Conservation (phyloP, 495 filamentous ascomycete species). For the Neurospora sp. region DNA sequence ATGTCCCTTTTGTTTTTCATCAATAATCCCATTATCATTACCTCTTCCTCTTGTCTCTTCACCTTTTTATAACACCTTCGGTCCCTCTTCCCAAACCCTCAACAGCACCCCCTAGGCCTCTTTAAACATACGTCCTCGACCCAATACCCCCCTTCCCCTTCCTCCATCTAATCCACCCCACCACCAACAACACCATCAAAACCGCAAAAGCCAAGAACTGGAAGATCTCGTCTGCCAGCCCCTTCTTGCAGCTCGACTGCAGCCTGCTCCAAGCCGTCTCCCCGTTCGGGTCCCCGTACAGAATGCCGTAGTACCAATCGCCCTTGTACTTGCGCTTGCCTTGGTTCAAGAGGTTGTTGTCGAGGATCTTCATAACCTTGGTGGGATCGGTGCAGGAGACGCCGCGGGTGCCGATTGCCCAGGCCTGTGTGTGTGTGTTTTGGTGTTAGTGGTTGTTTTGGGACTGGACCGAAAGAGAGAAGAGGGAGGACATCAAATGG, state of each 20-base stretch:
- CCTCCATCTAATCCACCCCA: conserved; percentile 10
- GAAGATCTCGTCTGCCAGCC: conserved; percentile 25
- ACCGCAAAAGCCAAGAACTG: conserved; percentile 25
- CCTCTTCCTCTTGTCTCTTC: background rate
- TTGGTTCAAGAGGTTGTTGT: conserved; percentile 27
- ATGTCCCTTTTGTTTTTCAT: background rate
- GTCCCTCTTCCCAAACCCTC: background rate
- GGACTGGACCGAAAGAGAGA: background rate
- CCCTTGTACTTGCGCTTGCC: conserved; percentile 14
- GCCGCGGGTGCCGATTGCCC: conserved; percentile 32
- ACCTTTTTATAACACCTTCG: background rate
- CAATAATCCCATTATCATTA: background rate
- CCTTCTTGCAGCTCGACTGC: conserved; percentile 21
- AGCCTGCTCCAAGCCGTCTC: conserved; percentile 1
- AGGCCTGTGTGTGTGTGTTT: conserved; percentile 22
- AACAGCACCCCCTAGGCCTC: background rate
- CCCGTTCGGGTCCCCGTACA: background rate
- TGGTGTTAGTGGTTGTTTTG: background rate
- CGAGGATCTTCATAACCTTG: conserved; percentile 4
- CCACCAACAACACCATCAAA: conserved; percentile 12
- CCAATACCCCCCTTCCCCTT: background rate
- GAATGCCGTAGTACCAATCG: conserved; percentile 10
- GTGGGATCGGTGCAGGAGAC: conserved; percentile 21
- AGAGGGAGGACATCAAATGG: too few species aligned
- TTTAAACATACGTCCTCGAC: background rate